phyloP scores from a whole-genome alignment of 169 alveolate species.

The Plasmodium sp. region DNA sequence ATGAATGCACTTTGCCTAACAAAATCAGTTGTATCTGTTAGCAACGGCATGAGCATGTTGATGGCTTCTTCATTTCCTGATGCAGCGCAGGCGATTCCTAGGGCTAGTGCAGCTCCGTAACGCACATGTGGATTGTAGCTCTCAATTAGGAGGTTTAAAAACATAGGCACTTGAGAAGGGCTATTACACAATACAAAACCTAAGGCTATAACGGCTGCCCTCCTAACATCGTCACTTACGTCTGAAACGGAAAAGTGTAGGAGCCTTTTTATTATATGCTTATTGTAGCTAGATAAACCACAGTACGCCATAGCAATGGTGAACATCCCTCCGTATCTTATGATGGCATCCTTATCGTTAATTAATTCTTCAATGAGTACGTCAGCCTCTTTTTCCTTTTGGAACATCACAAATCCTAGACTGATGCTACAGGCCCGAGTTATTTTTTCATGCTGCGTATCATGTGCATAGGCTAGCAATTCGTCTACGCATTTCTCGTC shows the following conservation, averaged over 20 bases:
- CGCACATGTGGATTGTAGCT: conserved; percentile 98
- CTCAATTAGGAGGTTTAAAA: conserved; percentile 92
- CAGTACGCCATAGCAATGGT: conserved; percentile 98
- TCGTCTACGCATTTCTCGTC: conserved; percentile 91
- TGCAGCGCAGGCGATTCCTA: conserved; percentile 98
- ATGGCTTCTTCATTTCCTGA: conserved; percentile 93
- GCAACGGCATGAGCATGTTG: conserved; percentile 92
- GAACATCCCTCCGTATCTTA: conserved; percentile 98
- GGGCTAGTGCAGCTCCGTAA: conserved; percentile 98
- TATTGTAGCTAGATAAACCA: conserved; percentile 85
- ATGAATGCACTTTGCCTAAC: conserved; percentile 97
- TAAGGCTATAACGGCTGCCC: conserved; percentile 98
- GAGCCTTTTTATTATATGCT: conserved; percentile 93
- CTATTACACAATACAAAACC: conserved; percentile 93
- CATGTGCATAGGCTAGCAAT: conserved; percentile 94
- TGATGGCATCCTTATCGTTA: conserved; percentile 94
- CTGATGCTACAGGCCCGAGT: conserved; percentile 96
- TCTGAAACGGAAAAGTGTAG: conserved; percentile 97
- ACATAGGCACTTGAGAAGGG: conserved; percentile 91
- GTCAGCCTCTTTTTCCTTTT: conserved; percentile 95
- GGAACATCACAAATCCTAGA: conserved; percentile 95
- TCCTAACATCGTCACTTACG: conserved; percentile 98
- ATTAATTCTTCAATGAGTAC: conserved; percentile 89
- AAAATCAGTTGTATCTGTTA: conserved; percentile 96
- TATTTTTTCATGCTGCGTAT: conserved; percentile 98